Percentiles rank a stretch among this genome's conserved stretches.
Conservation (phyloP, 2,329 filamentous ascomycete species). For the Talaromyces sp. region DNA sequence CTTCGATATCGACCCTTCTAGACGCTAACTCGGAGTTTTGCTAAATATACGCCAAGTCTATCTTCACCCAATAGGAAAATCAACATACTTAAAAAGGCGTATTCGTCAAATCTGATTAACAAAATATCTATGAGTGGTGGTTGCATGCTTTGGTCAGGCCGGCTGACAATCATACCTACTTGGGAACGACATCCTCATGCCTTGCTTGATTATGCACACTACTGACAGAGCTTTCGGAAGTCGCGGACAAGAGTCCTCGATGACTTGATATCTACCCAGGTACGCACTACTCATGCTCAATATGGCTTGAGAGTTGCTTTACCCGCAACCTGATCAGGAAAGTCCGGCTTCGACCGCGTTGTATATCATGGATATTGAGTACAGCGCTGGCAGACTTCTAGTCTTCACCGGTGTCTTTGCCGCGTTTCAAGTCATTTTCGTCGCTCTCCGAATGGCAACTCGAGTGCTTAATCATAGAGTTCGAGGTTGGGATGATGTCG, state of each 20-base stretch:
- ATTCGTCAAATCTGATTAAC: background rate
- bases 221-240: background rate
- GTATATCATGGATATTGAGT: background rate
- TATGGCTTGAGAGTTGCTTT: background rate
- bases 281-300: background rate
- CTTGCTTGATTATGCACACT: background rate
- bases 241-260: too few relatives aligned
- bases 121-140: background rate
- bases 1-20: background rate
- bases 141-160: background rate
- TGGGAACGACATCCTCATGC: background rate
- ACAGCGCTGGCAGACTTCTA: background rate
- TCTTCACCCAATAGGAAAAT: background rate
- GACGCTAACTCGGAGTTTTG: background rate
- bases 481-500: background rate
- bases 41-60: background rate
- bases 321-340: background rate
- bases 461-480: background rate
- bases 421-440: background rate
- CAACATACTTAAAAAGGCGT: background rate
- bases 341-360: background rate
- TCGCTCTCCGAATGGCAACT: background rate
- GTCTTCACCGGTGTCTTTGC: background rate
- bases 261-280: background rate
- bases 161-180: background rate